A percentile compares a stretch with the other conserved stretches of the same genome.
Evolutionary conservation across 1,139 yeast genomes (phyloP).

Genomic region (Pichia sp.): DNA sequence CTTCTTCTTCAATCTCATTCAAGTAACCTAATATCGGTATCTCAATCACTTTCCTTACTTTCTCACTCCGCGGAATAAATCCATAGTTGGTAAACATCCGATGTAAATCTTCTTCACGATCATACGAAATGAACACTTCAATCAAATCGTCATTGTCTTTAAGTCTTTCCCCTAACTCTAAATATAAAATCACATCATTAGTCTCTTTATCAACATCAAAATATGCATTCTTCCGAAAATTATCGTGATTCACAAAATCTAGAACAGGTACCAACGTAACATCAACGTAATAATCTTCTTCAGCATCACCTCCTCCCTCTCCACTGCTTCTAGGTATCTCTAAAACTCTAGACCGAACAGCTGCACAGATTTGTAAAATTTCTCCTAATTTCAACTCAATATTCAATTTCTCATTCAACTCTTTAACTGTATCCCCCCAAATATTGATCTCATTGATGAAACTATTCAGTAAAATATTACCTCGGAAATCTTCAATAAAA

Average conservation of each 20-base stretch:
- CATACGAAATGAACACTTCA: constrained; percentile 46
- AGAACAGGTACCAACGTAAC: constrained; percentile 57
- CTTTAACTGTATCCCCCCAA: constrained; percentile 16
- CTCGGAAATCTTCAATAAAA: constrained; percentile 20
- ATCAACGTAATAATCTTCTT: constrained; percentile 38
- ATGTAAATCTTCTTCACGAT: constrained; percentile 39
- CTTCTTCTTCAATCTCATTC: constrained; percentile 1
- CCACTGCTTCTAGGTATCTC: constrained; percentile 49
- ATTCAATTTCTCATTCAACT: constrained; percentile 11
- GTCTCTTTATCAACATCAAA: constrained; percentile 52
- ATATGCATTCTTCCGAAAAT: constrained; percentile 39
- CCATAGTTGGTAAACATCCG: constrained; percentile 51
- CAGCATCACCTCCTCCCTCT: constrained; percentile 10
- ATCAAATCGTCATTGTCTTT: constrained; percentile 14
- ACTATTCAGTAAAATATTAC: constrained; percentile 19
- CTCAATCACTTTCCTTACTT: constrained; percentile 19
- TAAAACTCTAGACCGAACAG: constrained; percentile 50
- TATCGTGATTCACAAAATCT: constrained; percentile 60
- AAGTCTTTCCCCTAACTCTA: not conserved
- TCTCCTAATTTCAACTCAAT: constrained; percentile 8
- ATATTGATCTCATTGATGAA: constrained; percentile 15
- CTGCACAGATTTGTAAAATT: constrained; percentile 37
- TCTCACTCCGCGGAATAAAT: constrained; percentile 39
- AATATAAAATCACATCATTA: constrained; percentile 40
- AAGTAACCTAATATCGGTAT: constrained; percentile 27